Evolutionary conservation across 2,329 filamentous ascomycete genomes (phyloP), one percentile per base, ranked within the genome.

Genomic region (Penicillium occitanis): DNA sequence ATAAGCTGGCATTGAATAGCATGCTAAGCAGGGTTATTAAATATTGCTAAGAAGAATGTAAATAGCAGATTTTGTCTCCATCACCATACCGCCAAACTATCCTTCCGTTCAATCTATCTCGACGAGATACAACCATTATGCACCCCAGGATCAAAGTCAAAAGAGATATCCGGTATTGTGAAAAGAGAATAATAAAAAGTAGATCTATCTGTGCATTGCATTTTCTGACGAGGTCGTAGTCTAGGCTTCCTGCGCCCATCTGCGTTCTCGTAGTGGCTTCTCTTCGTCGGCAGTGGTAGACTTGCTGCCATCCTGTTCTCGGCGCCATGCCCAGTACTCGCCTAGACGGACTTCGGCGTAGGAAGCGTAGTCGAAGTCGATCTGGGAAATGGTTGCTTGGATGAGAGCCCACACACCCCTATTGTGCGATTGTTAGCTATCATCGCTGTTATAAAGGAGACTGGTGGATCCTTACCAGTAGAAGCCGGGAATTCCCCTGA

Each of bases 401-500:
- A 99, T 98, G 69, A 96, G 82, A 7, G 93, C 91, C 95, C 95
- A 99, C 66, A 97, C 92, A 28, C 95, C 95, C 93, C 90, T 92
- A 77, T 14, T 2, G 2, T 25, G 3, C 53, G 2, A 11, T 8
- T 57, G 30, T 57, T 57, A 57, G 53, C 19, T 25, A 22, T 40
- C 19, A 13, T 22, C 17, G 17, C 4, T 55, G 7, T 53, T 33
- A 28, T 13, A 6, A 19, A 13, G n/a, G 14, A 30, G 14, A 19
- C 19, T 57, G 64, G 55, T 30, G 48, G 10, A 50, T 11, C n/a
- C 72, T 65, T 72, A 82, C 83, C 88, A 90, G 74, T 88, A 90
- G 75, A 99, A 92, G 7, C 95, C 95, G 0, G 95, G 95, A 14
- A 97, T 86, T 51, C 93, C 95, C 55, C 95, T 87, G 81, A 91